Base-by-base conservation (phyloP, 2,329 filamentous ascomycete species). In the Colletotrichum melonis region DNA sequence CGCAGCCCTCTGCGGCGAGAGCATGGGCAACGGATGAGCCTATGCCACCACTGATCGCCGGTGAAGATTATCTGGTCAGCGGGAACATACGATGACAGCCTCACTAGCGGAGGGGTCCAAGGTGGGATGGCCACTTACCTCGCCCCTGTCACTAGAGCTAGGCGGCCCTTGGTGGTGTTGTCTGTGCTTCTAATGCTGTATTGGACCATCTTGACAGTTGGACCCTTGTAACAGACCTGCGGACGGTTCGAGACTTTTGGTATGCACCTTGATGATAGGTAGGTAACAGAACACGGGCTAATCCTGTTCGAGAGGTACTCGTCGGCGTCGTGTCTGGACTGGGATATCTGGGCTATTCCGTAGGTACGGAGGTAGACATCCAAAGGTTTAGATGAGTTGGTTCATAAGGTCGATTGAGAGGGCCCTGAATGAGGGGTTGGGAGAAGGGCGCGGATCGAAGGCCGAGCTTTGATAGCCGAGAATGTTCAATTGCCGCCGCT, bases 1-100 rank as follows among this genome's bases (percentile, higher is more conserved):
- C 80, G 42, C 81, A 83, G 0, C 81, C 81, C 52, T 83, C 78
- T 5, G 80, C 78, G 22, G 81, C 81, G 62, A 83, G 74, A 4
- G 77, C 77, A 65, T 75, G 78, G 14, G 80, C 81, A 63, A 77
- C 79, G 0, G 78, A 78, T 6, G 80, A 80, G 9, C 81, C 81
- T 24, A 83, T 83, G 3, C 81, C 81, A 62, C 81, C 81, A 49
- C 81, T 83, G 65, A 56, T 28, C 28, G 28, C 32, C 4, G 6
- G 7, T 2, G 38, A 19, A 19, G 14, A 26, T 35, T 7, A 19
- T 24, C 26, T 26, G 9, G 4, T 73, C 28, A 73, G 55, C 22
- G 16, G 9, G 14, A 11, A 42, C 1, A 1, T 32, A 19, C 38
- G 9, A 22, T 14, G 24, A 26, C 6, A 28, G 19, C 8, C 52